These are phyloP conservation scores for Colletotrichum godetiae DNA, from an alignment of 2,329 filamentous ascomycete species.

Conservation along the genomic window DNA sequence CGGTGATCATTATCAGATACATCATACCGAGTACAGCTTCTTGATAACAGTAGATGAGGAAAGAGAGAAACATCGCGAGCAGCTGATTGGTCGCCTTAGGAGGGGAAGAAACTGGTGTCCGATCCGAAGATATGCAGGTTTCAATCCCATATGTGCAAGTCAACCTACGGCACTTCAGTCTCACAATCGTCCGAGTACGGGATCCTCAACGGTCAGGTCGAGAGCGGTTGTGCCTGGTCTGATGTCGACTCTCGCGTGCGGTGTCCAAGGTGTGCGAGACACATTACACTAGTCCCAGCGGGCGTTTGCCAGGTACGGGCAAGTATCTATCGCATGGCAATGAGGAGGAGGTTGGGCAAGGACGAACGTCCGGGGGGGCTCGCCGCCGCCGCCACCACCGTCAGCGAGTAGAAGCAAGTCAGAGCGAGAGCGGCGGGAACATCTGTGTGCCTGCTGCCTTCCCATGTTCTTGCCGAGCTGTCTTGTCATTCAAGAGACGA, in stretches of 20 bases:
- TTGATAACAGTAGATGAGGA: too few relatives aligned
- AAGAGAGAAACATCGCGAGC: background rate
- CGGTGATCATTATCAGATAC: background rate
- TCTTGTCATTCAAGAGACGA: background rate
- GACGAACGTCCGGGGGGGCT: slow-evolving; percentile 15
- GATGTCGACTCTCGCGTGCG: background rate
- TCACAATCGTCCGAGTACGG: background rate
- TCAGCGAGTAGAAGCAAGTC: background rate
- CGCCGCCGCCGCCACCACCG: background rate
- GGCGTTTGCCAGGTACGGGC: slow-evolving; percentile 5
- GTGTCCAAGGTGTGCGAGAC: background rate
- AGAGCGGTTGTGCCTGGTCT: slow-evolving; percentile 3
- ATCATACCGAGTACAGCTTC: background rate
- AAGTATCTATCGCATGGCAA: background rate
- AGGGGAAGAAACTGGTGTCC: background rate
- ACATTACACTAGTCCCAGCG: background rate
- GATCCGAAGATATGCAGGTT: background rate
- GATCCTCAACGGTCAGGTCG: background rate
- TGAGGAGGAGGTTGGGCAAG: slow-evolving; percentile 10
- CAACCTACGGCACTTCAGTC: background rate
- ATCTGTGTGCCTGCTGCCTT: slow-evolving; percentile 7
- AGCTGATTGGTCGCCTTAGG: background rate
- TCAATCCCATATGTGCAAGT: background rate
- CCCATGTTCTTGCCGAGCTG: slow-evolving; percentile 16
- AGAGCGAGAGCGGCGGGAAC: background rate